Evolutionary conservation across 2,329 filamentous ascomycete genomes (phyloP).

Genomic region (Kalaharituber pfeilii): DNA sequence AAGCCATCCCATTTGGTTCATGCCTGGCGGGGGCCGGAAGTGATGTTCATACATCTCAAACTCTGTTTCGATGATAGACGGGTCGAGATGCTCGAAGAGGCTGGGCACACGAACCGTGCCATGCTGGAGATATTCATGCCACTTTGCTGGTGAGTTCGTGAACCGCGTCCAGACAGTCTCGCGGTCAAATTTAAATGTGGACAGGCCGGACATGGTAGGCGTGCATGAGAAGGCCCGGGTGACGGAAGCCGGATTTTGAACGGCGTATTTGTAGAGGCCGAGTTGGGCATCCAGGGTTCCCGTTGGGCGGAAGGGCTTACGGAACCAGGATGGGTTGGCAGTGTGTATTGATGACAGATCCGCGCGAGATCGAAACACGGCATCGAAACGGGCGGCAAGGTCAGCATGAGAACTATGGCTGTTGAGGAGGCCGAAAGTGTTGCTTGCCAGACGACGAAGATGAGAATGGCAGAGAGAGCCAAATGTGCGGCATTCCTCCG

Average conservation of each 20-base stretch:
- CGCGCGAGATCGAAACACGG: not conserved
- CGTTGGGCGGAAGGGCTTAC: not conserved
- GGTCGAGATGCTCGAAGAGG: not conserved
- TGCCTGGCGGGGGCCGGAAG: not conserved
- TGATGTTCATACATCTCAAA: constrained; percentile 5
- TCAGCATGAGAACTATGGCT: not conserved
- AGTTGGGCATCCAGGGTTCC: not conserved
- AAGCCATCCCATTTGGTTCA: constrained; percentile 1
- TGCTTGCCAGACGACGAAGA: not conserved
- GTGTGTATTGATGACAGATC: not conserved
- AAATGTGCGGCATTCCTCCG: not conserved
- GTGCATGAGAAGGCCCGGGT: not conserved
- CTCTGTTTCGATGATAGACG: not conserved
- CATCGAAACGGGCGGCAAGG: not conserved
- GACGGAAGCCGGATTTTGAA: not conserved
- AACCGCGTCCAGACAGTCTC: not conserved
- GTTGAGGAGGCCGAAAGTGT: not conserved
- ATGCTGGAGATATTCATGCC: not conserved
- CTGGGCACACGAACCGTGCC: not conserved
- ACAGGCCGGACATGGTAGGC: not conserved
- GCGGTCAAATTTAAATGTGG: not conserved
- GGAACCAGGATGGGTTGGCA: not conserved
- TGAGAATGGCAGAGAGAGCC: not conserved
- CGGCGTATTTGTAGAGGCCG: not conserved
- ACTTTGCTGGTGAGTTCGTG: not conserved